phyloP scores from a whole-genome alignment of 495 filamentous ascomycete species.

The Penicillium coprophilum region DNA sequence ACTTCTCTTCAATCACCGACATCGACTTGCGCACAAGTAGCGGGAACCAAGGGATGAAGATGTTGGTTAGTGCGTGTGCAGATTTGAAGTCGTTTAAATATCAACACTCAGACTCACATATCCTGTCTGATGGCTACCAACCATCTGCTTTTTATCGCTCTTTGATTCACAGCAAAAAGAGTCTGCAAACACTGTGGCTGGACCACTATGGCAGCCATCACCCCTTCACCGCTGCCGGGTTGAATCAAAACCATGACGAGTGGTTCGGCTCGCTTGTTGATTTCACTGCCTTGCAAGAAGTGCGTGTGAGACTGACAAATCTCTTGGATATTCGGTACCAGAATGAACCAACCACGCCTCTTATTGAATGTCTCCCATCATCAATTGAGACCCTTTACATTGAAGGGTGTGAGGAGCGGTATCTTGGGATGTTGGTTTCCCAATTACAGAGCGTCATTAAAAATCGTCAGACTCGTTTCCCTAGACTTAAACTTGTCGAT shows the following conservation, averaged over 20 bases:
- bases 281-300: slow-evolving; percentile 33
- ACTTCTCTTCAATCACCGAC: slow-evolving; percentile 25
- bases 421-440: slow-evolving; percentile 28
- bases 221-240: slow-evolving; percentile 32
- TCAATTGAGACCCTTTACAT: slow-evolving; percentile 34
- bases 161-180: slow-evolving; percentile 28
- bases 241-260: slow-evolving; percentile 37
- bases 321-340: slow-evolving; percentile 35
- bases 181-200: slow-evolving; percentile 35
- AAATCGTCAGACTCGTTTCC: slow-evolving; percentile 21
- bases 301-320: slow-evolving; percentile 38
- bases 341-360: slow-evolving; percentile 23
- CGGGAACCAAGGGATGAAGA: slow-evolving; percentile 30
- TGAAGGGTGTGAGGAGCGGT: slow-evolving; percentile 34
- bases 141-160: slow-evolving; percentile 32
- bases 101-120: slow-evolving; percentile 36
- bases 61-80: slow-evolving; percentile 26
- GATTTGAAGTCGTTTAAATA: slow-evolving; percentile 37
- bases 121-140: slow-evolving; percentile 30
- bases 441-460: slow-evolving; percentile 31
- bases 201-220: slow-evolving; percentile 35
- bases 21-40: slow-evolving; percentile 34
- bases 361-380: slow-evolving; percentile 30
- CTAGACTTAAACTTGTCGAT: slow-evolving; percentile 21
- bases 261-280: slow-evolving; percentile 36